These are phyloP conservation scores for Ottelia alismoides DNA, from an alignment of 106 monocot genomes.

Conservation along the genomic window DNA sequence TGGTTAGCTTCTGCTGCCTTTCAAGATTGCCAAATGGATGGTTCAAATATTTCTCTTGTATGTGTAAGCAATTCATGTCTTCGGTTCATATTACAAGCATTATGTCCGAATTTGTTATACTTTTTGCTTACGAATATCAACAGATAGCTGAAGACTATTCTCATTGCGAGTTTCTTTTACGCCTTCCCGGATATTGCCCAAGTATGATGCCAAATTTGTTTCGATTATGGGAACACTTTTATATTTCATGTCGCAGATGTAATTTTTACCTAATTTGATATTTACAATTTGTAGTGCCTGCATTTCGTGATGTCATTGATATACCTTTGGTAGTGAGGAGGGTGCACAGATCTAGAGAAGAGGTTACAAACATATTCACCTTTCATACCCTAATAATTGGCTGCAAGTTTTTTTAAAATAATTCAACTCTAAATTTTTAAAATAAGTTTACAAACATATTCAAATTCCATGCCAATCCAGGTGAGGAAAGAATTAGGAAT, in stretches of 20 bases:
- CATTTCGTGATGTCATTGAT: constrained; percentile 92
- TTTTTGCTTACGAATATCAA: too few species aligned
- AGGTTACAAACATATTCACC: constrained; percentile 61
- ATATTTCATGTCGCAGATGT: background rate
- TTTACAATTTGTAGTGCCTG: constrained; percentile 65
- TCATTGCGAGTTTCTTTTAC: constrained; percentile 83
- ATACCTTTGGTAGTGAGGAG: constrained; percentile 91
- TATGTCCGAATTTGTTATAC: too few species aligned
- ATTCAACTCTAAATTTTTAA: background rate
- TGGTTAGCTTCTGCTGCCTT: too few species aligned
- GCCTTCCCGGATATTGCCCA: constrained; percentile 96
- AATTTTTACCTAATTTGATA: background rate
- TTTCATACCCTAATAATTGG: too few species aligned
- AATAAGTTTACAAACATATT: background rate
- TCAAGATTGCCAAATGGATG: too few species aligned
- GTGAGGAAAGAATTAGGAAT: constrained; percentile 88
- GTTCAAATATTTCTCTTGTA: too few species aligned
- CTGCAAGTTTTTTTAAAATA: background rate
- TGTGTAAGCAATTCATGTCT: too few species aligned
- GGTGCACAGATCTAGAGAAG: constrained; percentile 64
- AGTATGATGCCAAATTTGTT: constrained; percentile 36
- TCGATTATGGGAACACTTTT: too few species aligned
- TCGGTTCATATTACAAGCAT: too few species aligned
- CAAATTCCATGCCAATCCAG: too few species aligned
- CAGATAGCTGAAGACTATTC: constrained; percentile 99